Evolutionary conservation across 78 protist species (phyloP), one percentile per base, ranked within the genome.

Genomic region (Polysphondylium violaceum): DNA sequence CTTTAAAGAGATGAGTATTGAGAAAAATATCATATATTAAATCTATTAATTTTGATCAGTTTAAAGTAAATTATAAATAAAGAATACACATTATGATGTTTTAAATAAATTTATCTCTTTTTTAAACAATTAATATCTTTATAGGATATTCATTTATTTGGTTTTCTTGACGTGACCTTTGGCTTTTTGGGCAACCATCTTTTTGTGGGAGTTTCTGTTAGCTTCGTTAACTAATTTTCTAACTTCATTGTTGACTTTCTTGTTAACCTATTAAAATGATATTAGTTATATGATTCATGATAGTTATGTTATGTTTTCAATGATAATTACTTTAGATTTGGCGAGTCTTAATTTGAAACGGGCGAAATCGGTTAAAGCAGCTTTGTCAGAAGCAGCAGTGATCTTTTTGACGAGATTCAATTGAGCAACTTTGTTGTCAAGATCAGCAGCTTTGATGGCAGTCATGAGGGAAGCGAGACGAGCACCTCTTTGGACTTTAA

Each of bases 401-500:
- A 69, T 74, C 19, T 35, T 36, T 47, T 83, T 83, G 43, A 53
- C 40, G 47, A 55, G 55, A 19, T 60, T 5, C 73, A 83, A 72
- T 19, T 31, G 35, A 59, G 64, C 73, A 44, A 83, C 8, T 74
- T 83, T 83, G 50, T 21, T 69, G 43, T 83, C 79, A 60, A 83
- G 31, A 19, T 69, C 91, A 33, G 47, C 77, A 40, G 68, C 79
- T 74, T 83, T 83, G 91, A 83, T 83, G 63, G 91, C 91, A 21
- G 75, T 65, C 19, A 16, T 58, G 71, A 83, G 79, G 23, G 81
- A 41, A 51, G 25, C 44, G 8, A 59, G 14, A 47, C 91, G 47
- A 29, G 91, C 91, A 83, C 91, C 91, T 83, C 91, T 83, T 71
- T 56, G 74, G 91, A 83, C 53, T 0, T 53, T 55, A 40, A 83